These are phyloP conservation scores for Aurinia saxatilis DNA, from an alignment of 345 rosid genomes.

Conservation along the genomic window DNA sequence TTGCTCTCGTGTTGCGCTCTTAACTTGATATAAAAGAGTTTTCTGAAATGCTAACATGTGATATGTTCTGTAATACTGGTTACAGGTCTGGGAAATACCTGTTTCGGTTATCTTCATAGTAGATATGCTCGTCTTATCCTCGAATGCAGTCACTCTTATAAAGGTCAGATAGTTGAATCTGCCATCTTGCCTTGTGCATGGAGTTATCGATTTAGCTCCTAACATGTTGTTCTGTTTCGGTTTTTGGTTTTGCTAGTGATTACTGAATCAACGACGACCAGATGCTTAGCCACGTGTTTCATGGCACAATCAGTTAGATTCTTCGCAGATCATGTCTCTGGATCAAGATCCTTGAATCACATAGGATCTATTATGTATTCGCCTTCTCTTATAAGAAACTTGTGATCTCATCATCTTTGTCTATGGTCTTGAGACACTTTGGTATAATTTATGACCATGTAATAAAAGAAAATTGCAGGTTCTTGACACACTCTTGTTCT, in stretches of 20 bases:
- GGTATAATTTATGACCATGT: not conserved
- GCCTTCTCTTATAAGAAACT: not conserved
- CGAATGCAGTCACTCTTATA: too few species aligned
- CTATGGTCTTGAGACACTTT: too few species aligned
- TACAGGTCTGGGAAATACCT: conserved; percentile 84
- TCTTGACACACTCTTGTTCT: not conserved
- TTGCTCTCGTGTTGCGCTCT: too few species aligned
- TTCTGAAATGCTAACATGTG: too few species aligned
- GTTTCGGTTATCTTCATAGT: conserved; percentile 58
- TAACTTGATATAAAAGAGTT: too few species aligned
- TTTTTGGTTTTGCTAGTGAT: too few species aligned
- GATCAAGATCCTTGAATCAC: too few species aligned
- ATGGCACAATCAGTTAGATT: conserved; percentile 52
- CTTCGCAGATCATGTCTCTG: too few species aligned
- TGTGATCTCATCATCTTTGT: too few species aligned
- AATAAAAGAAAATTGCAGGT: not conserved
- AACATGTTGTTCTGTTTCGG: conserved; percentile 27
- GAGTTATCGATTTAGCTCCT: not conserved
- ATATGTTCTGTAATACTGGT: not conserved
- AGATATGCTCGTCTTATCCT: too few species aligned
- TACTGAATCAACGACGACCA: conserved; percentile 41
- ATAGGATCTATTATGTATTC: conserved; percentile 1
- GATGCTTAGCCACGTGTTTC: conserved; percentile 54
- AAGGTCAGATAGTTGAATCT: too few species aligned
- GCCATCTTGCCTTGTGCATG: not conserved